phyloP scores from a whole-genome alignment of 2,329 filamentous ascomycete genomes.

The Aspergillus eucalypticola region DNA sequence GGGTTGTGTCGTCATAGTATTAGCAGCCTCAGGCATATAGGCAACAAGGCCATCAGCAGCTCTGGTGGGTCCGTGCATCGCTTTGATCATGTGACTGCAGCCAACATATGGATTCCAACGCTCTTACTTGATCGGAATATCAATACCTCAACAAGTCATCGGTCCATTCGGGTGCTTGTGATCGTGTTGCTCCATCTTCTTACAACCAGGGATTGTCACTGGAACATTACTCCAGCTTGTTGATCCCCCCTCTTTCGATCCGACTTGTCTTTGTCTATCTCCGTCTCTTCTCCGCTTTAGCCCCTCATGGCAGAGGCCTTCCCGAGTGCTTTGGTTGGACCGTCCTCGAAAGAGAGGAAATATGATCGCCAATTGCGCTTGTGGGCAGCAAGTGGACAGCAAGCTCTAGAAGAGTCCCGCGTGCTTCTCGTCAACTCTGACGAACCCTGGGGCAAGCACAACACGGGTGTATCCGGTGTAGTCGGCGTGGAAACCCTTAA shows the following conservation, averaged over 20 bases:
- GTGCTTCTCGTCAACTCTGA: conserved; percentile 84
- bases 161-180: neutral
- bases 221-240: neutral
- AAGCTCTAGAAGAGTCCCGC: conserved; percentile 84
- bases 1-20: conserved; percentile 21
- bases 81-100: conserved; percentile 7
- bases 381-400: conserved; percentile 91
- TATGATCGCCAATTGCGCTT: conserved; percentile 94
- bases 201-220: neutral
- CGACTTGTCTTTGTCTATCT: neutral
- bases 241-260: neutral
- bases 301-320: conserved; percentile 40
- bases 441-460: conserved; percentile 37
- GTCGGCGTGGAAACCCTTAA: conserved; percentile 90
- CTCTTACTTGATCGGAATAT: neutral
- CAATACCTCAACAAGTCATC: neutral
- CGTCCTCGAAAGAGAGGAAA: conserved; percentile 67
- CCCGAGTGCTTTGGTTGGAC: conserved; percentile 43
- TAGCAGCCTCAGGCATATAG: conserved; percentile 10
- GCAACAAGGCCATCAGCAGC: neutral
- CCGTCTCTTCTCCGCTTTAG: neutral
- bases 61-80: neutral
- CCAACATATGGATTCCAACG: neutral
- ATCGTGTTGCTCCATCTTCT: neutral
- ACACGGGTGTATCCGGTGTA: conserved; percentile 66